A percentile compares a stretch with the other conserved stretches of the same genome.
Evolutionary conservation across 106 monocot species (phyloP).

Genomic region (Allium sativum): DNA sequence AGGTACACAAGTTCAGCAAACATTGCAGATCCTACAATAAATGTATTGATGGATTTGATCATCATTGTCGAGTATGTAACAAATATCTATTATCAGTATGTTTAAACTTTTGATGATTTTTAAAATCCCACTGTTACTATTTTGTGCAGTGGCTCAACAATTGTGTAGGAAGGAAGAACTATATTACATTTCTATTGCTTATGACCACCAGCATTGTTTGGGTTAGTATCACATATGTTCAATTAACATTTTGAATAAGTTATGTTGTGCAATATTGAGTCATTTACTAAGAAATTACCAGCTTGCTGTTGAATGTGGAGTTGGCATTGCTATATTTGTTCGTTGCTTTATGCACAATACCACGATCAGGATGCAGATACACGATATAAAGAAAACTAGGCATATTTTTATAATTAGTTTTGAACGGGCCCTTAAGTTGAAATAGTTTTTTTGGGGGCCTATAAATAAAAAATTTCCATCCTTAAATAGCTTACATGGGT

Average conservation of each 20-base stretch:
- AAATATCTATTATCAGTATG: neutral
- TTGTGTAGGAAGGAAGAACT: conserved; percentile 72
- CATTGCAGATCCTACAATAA: conserved; percentile 40
- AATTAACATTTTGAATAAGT: neutral
- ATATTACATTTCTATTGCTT: conserved; percentile 60
- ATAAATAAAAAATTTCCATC: too few relatives aligned
- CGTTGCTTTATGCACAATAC: conserved; percentile 11
- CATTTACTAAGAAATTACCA: conserved; percentile 4
- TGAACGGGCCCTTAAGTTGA: too few relatives aligned
- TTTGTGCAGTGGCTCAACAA: conserved; percentile 79
- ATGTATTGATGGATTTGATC: conserved; percentile 72
- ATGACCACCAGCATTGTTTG: conserved; percentile 54
- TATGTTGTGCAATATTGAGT: conserved; percentile 2
- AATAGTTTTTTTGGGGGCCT: too few relatives aligned
- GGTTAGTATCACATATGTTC: conserved; percentile 28
- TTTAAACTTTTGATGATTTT: conserved; percentile 1
- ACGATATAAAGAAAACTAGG: neutral
- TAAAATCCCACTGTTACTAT: neutral
- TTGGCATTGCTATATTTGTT: conserved; percentile 15
- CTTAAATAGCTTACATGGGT: neutral
- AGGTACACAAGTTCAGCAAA: conserved; percentile 72
- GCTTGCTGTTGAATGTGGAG: conserved; percentile 12
- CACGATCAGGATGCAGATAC: conserved; percentile 4
- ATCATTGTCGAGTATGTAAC: conserved; percentile 61
- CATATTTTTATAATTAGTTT: too few relatives aligned